Conservation (phyloP, 2,329 filamentous ascomycete genomes). For the Colletotrichum phormii region DNA sequence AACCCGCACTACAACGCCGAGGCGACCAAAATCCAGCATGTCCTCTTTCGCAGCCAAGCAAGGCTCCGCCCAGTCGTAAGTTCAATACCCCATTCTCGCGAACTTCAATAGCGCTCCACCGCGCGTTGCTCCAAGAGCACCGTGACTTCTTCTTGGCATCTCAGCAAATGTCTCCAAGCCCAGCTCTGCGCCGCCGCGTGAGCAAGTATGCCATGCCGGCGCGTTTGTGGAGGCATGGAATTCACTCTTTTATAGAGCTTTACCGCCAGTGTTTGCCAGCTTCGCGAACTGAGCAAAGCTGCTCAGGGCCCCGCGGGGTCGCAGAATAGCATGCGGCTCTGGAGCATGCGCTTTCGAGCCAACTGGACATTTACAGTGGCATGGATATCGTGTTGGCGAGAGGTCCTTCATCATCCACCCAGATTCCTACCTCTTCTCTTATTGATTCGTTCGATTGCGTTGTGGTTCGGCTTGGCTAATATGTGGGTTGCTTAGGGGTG, state of each 20-base stretch:
- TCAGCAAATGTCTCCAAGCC: no score
- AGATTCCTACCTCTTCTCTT: accelerated
- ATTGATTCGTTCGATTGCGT: no score
- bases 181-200: no score
- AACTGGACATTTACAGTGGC: neutral
- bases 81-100: accelerated
- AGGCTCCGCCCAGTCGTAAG: neutral
- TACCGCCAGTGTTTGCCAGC: no score
- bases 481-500: accelerated
- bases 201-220: no score
- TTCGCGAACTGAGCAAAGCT: neutral
- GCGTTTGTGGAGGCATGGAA: no score
- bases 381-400: accelerated
- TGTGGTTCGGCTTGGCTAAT: neutral
- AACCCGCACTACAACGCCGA: neutral
- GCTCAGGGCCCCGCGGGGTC: neutral
- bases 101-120: no score
- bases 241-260: no score
- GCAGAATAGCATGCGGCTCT: neutral
- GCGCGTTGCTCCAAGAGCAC: no score
- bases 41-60: neutral
- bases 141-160: no score
- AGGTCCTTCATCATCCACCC: neutral
- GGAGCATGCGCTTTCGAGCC: neutral
- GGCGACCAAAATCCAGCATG: neutral